Evolutionary conservation across 805 yeast species (phyloP).

Genomic region (Saccharomycopsis microspora): DNA sequence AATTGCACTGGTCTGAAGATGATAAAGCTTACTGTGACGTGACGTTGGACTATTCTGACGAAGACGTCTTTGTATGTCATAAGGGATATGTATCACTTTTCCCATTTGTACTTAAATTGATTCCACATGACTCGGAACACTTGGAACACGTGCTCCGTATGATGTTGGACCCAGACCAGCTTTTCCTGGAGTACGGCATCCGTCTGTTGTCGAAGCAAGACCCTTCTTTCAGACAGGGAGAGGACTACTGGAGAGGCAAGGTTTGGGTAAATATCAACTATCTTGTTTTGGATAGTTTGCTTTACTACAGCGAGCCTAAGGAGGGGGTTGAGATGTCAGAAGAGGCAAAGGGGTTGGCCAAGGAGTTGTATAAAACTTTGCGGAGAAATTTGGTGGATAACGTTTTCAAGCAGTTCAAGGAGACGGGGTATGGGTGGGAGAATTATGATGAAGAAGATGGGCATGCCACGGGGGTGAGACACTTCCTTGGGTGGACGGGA

Average conservation of each 20-base stretch:
- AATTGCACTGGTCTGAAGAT: slow-evolving; percentile 69
- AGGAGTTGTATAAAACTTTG: slow-evolving; percentile 42
- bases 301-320: slow-evolving; percentile 33
- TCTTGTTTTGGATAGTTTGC: slow-evolving; percentile 59
- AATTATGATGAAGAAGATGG: slow-evolving; percentile 78
- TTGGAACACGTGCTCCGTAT: slow-evolving; percentile 35
- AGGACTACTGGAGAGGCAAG: slow-evolving; percentile 94
- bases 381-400: slow-evolving; percentile 60
- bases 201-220: slow-evolving; percentile 69
- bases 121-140: slow-evolving; percentile 34
- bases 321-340: slow-evolving; percentile 20
- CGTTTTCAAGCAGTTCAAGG: slow-evolving; percentile 54
- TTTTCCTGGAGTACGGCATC: slow-evolving; percentile 74
- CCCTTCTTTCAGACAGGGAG: slow-evolving; percentile 50
- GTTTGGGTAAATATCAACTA: slow-evolving; percentile 91
- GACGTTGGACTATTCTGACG: slow-evolving; percentile 63
- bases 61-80: slow-evolving; percentile 63
- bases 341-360: slow-evolving; percentile 25
- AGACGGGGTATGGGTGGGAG: slow-evolving; percentile 82
- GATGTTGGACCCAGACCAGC: slow-evolving; percentile 56
- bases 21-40: slow-evolving; percentile 71
- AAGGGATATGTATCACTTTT: slow-evolving; percentile 80
- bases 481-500: slow-evolving; percentile 93
- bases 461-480: slow-evolving; percentile 67
- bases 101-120: slow-evolving; percentile 69